Conservation (phyloP, 495 filamentous ascomycete species). For the Aspergillus mulundensis region DNA sequence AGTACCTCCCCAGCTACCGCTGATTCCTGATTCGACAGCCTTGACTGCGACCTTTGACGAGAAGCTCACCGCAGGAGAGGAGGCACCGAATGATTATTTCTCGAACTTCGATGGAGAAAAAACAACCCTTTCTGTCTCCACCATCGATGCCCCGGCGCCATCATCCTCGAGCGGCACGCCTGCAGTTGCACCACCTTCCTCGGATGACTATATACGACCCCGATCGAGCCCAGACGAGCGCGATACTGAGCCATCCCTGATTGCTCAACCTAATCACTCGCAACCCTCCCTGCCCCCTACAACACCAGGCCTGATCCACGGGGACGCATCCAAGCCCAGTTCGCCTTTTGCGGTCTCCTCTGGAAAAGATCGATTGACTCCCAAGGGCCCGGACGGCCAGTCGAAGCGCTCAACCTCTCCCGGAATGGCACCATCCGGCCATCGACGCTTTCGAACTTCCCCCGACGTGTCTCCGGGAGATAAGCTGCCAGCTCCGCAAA, state of each 20-base stretch:
- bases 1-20: constrained; percentile 32
- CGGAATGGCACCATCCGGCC: constrained; percentile 22
- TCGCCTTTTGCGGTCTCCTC: constrained; percentile 40
- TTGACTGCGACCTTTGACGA: constrained; percentile 23
- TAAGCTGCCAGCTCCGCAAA: constrained; percentile 23
- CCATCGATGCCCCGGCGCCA: constrained; percentile 18
- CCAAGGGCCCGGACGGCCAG: constrained; percentile 22
- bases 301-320: constrained; percentile 28
- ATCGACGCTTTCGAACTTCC: constrained; percentile 35
- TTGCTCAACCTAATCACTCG: constrained; percentile 28
- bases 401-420: constrained; percentile 29
- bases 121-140: constrained; percentile 19
- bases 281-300: constrained; percentile 22
- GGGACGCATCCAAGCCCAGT: constrained; percentile 30
- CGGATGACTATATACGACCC: constrained; percentile 28
- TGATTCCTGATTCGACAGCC: constrained; percentile 28
- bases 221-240: constrained; percentile 35
- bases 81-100: constrained; percentile 18
- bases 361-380: constrained; percentile 25
- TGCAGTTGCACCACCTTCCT: constrained; percentile 24
- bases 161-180: constrained; percentile 33
- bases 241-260: constrained; percentile 21
- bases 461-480: constrained; percentile 29
- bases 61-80: constrained; percentile 9
- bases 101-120: constrained; percentile 27